Percentiles rank a stretch among this genome's conserved stretches.
Evolutionary conservation across 345 rosid species (phyloP).

Genomic region (Fremontodendron californicum): DNA sequence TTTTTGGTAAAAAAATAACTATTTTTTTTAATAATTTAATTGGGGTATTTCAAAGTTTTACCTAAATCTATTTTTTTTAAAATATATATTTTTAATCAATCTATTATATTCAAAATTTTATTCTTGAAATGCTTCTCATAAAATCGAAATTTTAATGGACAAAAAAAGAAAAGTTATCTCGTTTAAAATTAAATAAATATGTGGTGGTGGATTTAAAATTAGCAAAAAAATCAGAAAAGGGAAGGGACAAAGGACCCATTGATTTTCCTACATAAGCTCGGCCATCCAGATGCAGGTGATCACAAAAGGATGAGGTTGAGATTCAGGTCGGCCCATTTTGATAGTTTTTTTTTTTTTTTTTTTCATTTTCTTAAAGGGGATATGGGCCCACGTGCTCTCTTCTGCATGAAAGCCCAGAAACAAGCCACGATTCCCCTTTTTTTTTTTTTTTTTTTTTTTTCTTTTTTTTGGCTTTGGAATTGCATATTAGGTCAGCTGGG

Average conservation of each 20-base stretch:
- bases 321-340: constrained; percentile 16
- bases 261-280: constrained; percentile 7
- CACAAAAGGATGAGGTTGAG: not conserved
- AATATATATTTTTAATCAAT: too few species aligned
- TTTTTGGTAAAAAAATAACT: too few species aligned
- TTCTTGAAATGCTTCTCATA: too few species aligned
- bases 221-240: not conserved
- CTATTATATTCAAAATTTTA: too few species aligned
- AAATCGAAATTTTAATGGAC: too few species aligned
- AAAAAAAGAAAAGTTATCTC: not conserved
- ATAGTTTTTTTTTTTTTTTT: not conserved
- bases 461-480: not conserved
- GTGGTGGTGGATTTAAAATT: not conserved
- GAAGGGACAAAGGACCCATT: not conserved
- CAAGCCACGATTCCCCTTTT: not conserved
- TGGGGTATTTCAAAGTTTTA: too few species aligned
- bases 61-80: too few species aligned
- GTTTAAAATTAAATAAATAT: not conserved
- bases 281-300: constrained; percentile 21
- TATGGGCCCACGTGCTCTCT: not conserved
- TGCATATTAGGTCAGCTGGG: not conserved
- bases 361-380: too few species aligned
- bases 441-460: not conserved
- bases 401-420: not conserved
- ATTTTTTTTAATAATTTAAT: too few species aligned